Evolutionary conservation across 106 monocot species (phyloP), one percentile per base, ranked within the genome.

Genomic region (Triglochin maritima): DNA sequence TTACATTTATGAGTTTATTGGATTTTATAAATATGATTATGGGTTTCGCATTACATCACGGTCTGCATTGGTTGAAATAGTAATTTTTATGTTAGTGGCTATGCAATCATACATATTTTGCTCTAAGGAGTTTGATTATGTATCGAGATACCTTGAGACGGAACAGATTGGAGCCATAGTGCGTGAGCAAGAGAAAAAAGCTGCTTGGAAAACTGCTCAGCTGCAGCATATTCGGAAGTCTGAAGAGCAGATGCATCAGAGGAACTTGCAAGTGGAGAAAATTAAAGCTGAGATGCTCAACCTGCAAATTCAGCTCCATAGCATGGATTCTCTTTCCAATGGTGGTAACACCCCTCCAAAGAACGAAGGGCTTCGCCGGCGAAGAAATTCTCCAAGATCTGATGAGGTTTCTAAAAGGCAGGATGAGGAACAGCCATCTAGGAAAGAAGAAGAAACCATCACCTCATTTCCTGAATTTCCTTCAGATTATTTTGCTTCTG

Each of bases 271-370:
- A 81, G 96, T 96, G 16, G 96, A 96, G 65, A 96, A 88, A 78
- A 96, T 91, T 85, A 96, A 96, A 78, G 75, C 96, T 53, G 91
- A 96, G 80, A 88, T 96, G 88, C 76, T 91, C 11, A 88, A 96
- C 86, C 80, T 96, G 68, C 88, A 91, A 74, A 78, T 60, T 57
- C 83, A 96, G 56, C 87, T 96, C 5, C 76, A 84, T 8, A 83
- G 80, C 57, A 80, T 82, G 76, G 86, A 77, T 66, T 77, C 83
- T 44, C 66, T 69, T 45, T 49, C 66, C 2, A 72, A 81, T 63
- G 61, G 78, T 58, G 46, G 62, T 42, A 67, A 67, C 49, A 64
- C 14, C 66, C 59, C 86, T 58, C 78, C 81, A 15, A 70, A 76
- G 59, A 66, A 56, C 1, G 13, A 64, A 51, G 83, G 82, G 64